Conservation (phyloP, 805 yeast species). For the Spathaspora girioi region DNA sequence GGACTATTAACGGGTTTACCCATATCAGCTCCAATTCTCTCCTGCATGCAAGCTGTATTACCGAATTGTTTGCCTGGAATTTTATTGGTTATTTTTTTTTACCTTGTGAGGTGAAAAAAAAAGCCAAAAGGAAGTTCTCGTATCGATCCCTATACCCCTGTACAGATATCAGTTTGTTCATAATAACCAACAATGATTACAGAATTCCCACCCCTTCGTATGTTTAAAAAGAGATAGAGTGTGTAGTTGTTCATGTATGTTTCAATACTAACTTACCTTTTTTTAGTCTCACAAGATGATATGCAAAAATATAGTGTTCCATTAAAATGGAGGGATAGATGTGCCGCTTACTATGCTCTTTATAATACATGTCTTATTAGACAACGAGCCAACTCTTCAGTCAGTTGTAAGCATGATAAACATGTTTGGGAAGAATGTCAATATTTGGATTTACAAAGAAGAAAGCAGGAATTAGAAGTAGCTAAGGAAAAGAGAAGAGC, state of each 20-base stretch:
- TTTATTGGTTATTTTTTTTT: conserved; percentile 2
- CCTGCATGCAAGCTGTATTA: conserved; percentile 1
- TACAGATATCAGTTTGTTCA: not conserved
- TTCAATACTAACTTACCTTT: conserved; percentile 5
- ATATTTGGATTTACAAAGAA: conserved; percentile 74
- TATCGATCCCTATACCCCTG: not conserved
- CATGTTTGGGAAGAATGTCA: conserved; percentile 86
- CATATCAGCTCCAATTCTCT: not conserved
- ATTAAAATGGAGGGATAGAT: conserved; percentile 76
- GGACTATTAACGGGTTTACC: too few species aligned
- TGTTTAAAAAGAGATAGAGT: conserved; percentile 13
- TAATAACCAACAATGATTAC: conserved; percentile 21
- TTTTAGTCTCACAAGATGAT: conserved; percentile 71
- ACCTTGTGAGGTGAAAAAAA: not conserved
- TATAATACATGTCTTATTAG: conserved; percentile 42
- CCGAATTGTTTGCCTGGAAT: not conserved
- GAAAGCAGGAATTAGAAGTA: conserved; percentile 68
- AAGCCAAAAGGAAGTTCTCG: not conserved
- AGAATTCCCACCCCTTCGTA: conserved; percentile 43
- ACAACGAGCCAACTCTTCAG: conserved; percentile 39
- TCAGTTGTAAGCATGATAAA: conserved; percentile 69
- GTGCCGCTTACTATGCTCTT: conserved; percentile 56
- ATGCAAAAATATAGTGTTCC: conserved; percentile 79
- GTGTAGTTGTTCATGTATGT: not conserved
- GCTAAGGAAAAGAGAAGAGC: conserved; percentile 42